These are phyloP conservation scores for Russula sp. DNA, from an alignment of 768 basidiomycete genomes.

Conservation along the genomic window DNA sequence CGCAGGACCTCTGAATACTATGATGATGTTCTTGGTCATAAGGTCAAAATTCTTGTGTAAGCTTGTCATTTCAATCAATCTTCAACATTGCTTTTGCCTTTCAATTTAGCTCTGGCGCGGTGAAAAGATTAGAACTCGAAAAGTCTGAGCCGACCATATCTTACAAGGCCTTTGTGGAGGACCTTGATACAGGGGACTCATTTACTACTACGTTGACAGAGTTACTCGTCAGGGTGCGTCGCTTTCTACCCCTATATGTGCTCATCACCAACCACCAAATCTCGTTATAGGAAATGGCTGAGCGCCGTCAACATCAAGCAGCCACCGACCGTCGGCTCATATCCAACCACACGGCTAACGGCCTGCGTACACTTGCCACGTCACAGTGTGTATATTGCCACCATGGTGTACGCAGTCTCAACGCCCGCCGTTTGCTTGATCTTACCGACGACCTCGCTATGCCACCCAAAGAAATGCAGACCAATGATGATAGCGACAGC, in stretches of 20 bases:
- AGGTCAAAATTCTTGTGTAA: conserved; percentile 76
- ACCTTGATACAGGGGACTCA: conserved; percentile 72
- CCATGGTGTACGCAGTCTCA: conserved; percentile 12
- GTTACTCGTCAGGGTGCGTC: conserved; percentile 67
- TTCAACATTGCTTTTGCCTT: background rate
- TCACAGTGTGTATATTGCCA: conserved; percentile 49
- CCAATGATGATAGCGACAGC: conserved; percentile 57
- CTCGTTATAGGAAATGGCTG: conserved; percentile 60
- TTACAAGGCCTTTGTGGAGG: conserved; percentile 71
- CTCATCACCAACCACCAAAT: conserved; percentile 10
- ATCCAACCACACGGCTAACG: conserved; percentile 59
- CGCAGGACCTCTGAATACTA: conserved; percentile 64
- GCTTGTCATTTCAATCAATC: conserved; percentile 27
- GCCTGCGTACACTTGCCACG: conserved; percentile 51
- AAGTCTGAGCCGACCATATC: conserved; percentile 56
- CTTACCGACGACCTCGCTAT: conserved; percentile 48
- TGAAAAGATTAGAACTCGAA: conserved; percentile 62
- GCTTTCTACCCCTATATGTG: background rate
- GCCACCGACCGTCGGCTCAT: conserved; percentile 54
- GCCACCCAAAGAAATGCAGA: conserved; percentile 50
- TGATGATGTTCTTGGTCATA: conserved; percentile 66
- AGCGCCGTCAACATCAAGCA: conserved; percentile 53
- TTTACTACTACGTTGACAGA: conserved; percentile 74
- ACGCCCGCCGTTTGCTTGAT: conserved; percentile 29
- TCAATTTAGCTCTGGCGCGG: conserved; percentile 55